Evolutionary conservation across 2,329 filamentous ascomycete species (phyloP).

Genomic region (Fusarium sp.): DNA sequence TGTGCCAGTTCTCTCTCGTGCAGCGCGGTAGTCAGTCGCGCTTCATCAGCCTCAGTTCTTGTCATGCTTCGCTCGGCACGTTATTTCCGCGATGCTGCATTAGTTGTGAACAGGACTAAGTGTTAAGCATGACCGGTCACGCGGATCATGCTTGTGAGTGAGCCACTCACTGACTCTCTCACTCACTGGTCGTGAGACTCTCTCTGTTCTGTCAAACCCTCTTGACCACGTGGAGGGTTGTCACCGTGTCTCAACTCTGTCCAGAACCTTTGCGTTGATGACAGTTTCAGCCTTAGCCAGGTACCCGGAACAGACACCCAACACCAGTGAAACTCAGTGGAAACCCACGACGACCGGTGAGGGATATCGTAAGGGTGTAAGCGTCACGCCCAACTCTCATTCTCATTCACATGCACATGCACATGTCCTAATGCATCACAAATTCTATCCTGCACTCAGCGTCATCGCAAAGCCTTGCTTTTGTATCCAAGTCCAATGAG

Average conservation of each 20-base stretch:
- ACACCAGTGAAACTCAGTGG: background rate
- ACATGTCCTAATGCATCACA: background rate
- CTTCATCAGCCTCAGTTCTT: slow-evolving; percentile 23
- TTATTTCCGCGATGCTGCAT: slow-evolving; percentile 30
- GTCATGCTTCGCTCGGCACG: slow-evolving; percentile 20
- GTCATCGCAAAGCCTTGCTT: slow-evolving; percentile 5
- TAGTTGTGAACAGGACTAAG: background rate
- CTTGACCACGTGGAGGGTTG: background rate
- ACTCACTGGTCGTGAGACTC: background rate
- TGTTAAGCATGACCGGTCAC: background rate
- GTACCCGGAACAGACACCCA: background rate
- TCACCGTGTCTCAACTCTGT: background rate
- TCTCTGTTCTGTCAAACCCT: background rate
- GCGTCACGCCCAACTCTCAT: background rate
- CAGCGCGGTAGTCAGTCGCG: background rate
- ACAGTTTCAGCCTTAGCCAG: background rate
- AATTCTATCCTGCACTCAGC: background rate
- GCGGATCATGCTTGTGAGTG: background rate
- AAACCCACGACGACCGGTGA: background rate
- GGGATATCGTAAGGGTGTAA: background rate
- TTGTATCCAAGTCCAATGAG: background rate
- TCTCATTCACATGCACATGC: background rate
- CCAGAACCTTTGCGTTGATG: background rate
- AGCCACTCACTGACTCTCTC: background rate
- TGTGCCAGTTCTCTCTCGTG: slow-evolving; percentile 7